These are phyloP conservation scores for Clarireedia monteithiana DNA, from an alignment of 2,329 filamentous ascomycete species.

Conservation along the genomic window DNA sequence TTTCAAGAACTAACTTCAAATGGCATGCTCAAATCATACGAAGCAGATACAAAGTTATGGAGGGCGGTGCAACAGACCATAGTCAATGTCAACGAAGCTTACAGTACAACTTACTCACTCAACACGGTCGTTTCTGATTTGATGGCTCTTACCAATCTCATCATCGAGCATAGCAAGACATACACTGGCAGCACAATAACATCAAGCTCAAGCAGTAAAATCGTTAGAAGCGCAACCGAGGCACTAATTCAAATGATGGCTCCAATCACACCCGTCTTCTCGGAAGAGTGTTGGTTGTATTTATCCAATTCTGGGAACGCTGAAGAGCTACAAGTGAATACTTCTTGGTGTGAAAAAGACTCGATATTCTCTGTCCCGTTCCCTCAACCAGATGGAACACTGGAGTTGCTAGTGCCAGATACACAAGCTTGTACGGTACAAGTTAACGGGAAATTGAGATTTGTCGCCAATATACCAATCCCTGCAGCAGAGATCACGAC, in stretches of 20 bases:
- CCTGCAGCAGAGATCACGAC: conserved; percentile 36
- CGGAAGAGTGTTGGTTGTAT: conserved; percentile 68
- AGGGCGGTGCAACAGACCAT: conserved; percentile 62
- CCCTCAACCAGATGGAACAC: conserved; percentile 46
- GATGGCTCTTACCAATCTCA: conserved; percentile 69
- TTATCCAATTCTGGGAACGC: neutral
- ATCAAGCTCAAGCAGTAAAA: conserved; percentile 4
- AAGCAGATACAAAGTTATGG: conserved; percentile 40
- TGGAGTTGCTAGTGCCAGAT: conserved; percentile 42
- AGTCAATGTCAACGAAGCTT: conserved; percentile 56
- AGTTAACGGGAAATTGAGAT: conserved; percentile 71
- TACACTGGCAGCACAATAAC: conserved; percentile 11
- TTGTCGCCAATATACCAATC: conserved; percentile 56
- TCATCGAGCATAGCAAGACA: conserved; percentile 34
- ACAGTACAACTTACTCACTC: conserved; percentile 64
- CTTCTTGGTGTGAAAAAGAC: neutral
- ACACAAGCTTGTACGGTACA: conserved; percentile 59
- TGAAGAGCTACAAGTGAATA: neutral
- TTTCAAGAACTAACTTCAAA: neutral
- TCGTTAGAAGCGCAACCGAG: conserved; percentile 21
- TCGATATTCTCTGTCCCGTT: conserved; percentile 36
- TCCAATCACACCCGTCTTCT: conserved; percentile 71
- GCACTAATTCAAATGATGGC: conserved; percentile 65
- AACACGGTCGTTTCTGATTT: conserved; percentile 81
- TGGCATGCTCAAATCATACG: neutral